These are phyloP conservation scores for Austroboletus niveus DNA, from an alignment of 1,284 basidiomycete species.

Conservation along the genomic window DNA sequence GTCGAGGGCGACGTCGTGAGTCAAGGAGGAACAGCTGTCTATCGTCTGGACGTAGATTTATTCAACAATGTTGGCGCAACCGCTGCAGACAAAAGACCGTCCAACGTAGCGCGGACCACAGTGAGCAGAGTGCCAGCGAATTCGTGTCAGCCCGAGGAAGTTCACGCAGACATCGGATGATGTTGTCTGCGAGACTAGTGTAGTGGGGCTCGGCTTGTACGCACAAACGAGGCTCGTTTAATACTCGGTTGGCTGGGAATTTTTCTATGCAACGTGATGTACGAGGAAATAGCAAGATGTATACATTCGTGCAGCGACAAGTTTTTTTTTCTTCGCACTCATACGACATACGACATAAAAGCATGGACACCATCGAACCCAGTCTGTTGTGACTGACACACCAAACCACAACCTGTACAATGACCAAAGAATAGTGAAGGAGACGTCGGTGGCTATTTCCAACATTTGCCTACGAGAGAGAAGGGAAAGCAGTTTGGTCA, in stretches of 20 bases:
- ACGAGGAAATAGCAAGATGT: slow-evolving; percentile 16
- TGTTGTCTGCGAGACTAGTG: slow-evolving; percentile 14
- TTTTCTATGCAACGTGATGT: not conserved
- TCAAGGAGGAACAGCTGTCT: not conserved
- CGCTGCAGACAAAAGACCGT: slow-evolving; percentile 3
- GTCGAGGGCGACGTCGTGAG: slow-evolving; percentile 27
- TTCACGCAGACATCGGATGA: slow-evolving; percentile 14
- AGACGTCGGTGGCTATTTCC: slow-evolving; percentile 4
- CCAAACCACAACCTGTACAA: slow-evolving; percentile 12
- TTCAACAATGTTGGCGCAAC: slow-evolving; percentile 6
- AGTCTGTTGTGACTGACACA: slow-evolving; percentile 6
- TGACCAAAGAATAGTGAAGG: slow-evolving; percentile 5
- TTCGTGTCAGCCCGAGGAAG: slow-evolving; percentile 18
- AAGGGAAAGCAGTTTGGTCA: slow-evolving; percentile 83
- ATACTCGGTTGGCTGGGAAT: not conserved
- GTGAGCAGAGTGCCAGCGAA: not conserved
- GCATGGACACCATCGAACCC: slow-evolving; percentile 10
- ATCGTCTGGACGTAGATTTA: not conserved
- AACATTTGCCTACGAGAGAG: slow-evolving; percentile 53
- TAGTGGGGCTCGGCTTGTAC: not conserved
- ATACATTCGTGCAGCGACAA: slow-evolving; percentile 6
- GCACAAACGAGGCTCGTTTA: not conserved
- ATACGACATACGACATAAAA: slow-evolving; percentile 10
- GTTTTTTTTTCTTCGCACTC: slow-evolving; percentile 12
- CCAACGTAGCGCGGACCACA: not conserved